A percentile compares a stretch with the other conserved stretches of the same genome.
These are phyloP conservation scores for Rhododendron williamsianum DNA, from an alignment of 148 eudicot species.

Conservation along the genomic window DNA sequence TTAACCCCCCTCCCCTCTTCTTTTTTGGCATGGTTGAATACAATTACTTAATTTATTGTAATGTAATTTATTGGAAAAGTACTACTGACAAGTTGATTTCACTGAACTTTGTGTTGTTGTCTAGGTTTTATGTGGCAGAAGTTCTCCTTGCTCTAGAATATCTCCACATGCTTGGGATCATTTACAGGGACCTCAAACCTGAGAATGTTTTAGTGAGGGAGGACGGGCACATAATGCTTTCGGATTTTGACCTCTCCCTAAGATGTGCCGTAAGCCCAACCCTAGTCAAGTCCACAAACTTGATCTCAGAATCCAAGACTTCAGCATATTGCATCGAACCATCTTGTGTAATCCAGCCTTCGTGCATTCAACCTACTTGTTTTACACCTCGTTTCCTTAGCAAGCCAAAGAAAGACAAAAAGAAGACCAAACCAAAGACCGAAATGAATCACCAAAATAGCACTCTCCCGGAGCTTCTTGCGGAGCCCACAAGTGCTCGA, in stretches of 20 bases:
- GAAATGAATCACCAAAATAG: slow-evolving; percentile 38
- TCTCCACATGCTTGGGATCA: slow-evolving; percentile 95
- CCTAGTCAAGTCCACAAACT: slow-evolving; percentile 56
- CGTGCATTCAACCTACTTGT: slow-evolving; percentile 67
- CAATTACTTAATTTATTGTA: not conserved
- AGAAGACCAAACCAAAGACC: slow-evolving; percentile 41
- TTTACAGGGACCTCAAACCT: slow-evolving; percentile 89
- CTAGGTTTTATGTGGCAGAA: slow-evolving; percentile 94
- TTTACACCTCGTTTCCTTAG: slow-evolving; percentile 63
- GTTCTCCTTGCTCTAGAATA: slow-evolving; percentile 91
- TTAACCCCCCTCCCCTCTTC: not conserved
- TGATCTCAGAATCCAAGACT: slow-evolving; percentile 45
- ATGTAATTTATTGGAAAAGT: not conserved
- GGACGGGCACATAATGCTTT: slow-evolving; percentile 97
- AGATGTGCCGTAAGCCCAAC: slow-evolving; percentile 82
- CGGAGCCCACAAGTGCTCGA: slow-evolving; percentile 84
- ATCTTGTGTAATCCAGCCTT: slow-evolving; percentile 66
- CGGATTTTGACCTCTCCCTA: slow-evolving; percentile 92
- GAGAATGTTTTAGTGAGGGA: slow-evolving; percentile 89
- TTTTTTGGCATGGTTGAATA: not conserved
- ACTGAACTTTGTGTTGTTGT: not conserved
- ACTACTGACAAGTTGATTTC: not conserved
- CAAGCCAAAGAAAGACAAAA: slow-evolving; percentile 47
- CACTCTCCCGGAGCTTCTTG: slow-evolving; percentile 80
- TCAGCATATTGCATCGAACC: slow-evolving; percentile 61